Evolutionary conservation across 495 filamentous ascomycete species (phyloP).

Genomic region (Ramalina peruviana): DNA sequence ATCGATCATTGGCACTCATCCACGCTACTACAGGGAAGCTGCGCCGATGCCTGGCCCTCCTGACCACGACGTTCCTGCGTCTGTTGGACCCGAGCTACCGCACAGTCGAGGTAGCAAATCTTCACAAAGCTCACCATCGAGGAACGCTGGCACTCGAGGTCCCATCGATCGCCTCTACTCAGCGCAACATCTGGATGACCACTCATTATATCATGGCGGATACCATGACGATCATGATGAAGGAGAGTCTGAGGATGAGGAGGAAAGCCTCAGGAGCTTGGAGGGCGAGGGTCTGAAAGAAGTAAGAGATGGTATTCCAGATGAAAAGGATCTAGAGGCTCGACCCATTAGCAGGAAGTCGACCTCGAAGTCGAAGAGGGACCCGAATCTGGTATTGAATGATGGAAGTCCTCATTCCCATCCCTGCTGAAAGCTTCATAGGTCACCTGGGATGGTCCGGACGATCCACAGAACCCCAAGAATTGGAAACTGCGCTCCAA

Average conservation of each 20-base stretch:
- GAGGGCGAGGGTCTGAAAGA: constrained; percentile 14
- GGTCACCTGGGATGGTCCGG: constrained; percentile 37
- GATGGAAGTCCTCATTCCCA: not conserved
- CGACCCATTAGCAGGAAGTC: constrained; percentile 17
- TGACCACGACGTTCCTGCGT: no score
- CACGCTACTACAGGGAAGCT: no score
- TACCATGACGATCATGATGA: not conserved
- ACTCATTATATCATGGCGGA: constrained; percentile 22
- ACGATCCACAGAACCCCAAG: constrained; percentile 44
- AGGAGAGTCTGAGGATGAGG: not conserved
- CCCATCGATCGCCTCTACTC: constrained; percentile 20
- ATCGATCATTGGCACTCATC: no score
- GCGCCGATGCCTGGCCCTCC: no score
- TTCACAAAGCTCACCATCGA: no score
- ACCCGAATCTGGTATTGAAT: constrained; percentile 20
- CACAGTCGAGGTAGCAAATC: no score
- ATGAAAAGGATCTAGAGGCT: constrained; percentile 21
- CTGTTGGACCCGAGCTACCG: no score
- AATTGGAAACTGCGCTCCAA: constrained; percentile 44
- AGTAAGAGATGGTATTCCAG: constrained; percentile 15
- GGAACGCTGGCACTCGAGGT: no score
- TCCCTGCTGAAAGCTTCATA: not conserved
- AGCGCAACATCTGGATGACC: constrained; percentile 25
- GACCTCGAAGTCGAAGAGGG: constrained; percentile 16
- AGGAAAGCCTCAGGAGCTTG: constrained; percentile 11